Conservation (phyloP, 148 eudicot genomes). For the Rhododendron henanense region DNA sequence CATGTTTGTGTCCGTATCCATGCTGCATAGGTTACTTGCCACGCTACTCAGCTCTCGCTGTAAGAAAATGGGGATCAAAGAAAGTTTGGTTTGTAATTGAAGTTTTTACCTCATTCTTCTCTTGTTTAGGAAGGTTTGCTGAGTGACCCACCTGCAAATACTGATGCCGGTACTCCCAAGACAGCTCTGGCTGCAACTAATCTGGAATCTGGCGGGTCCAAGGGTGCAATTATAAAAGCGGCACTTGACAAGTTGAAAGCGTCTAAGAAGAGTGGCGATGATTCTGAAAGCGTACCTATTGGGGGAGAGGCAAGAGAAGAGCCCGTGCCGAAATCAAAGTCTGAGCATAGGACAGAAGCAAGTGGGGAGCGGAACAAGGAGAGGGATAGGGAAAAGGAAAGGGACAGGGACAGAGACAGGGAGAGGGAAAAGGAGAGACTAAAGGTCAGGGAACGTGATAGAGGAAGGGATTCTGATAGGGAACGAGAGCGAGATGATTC, state of each 20-base stretch:
- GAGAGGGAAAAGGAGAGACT: slow-evolving; percentile 50
- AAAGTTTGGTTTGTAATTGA: not conserved
- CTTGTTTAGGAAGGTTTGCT: slow-evolving; percentile 50
- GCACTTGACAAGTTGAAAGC: slow-evolving; percentile 59
- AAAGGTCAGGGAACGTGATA: slow-evolving; percentile 57
- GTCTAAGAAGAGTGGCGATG: slow-evolving; percentile 70
- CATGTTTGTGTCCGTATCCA: not conserved
- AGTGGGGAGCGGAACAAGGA: slow-evolving; percentile 62
- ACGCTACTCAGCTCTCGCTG: not conserved
- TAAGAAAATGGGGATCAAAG: not conserved
- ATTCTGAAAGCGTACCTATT: slow-evolving; percentile 29
- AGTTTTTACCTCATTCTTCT: not conserved
- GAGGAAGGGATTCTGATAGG: slow-evolving; percentile 82
- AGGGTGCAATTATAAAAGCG: slow-evolving; percentile 45
- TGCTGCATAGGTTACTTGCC: not conserved
- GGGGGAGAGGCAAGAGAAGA: slow-evolving; percentile 60
- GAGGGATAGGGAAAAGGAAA: slow-evolving; percentile 48
- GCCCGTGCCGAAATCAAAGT: slow-evolving; percentile 29
- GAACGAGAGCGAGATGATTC: slow-evolving; percentile 67
- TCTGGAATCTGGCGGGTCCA: slow-evolving; percentile 45
- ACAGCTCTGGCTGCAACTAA: slow-evolving; percentile 26
- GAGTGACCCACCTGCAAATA: slow-evolving; percentile 40
- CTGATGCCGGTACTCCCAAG: slow-evolving; percentile 37
- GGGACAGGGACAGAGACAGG: slow-evolving; percentile 61
- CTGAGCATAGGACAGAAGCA: slow-evolving; percentile 48